Conservation (phyloP, 1,284 basidiomycete species). For the Ustanciosporium gigantosporum region DNA sequence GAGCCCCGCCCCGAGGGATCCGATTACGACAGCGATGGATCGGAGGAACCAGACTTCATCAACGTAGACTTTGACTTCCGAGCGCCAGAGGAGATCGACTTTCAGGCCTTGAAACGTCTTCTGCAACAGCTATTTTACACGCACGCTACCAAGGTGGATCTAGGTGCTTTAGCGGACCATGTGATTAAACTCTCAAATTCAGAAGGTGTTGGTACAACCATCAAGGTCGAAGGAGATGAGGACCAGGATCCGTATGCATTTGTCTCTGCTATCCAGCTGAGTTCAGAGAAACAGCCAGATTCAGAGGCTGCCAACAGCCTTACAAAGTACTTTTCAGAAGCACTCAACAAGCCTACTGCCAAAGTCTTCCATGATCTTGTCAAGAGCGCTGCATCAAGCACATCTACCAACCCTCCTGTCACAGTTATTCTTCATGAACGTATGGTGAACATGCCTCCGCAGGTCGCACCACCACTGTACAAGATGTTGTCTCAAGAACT, state of each 20-base stretch:
- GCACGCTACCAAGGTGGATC: constrained; percentile 50
- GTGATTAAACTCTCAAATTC: constrained; percentile 29
- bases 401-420: constrained; percentile 29
- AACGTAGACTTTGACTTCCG: constrained; percentile 59
- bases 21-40: constrained; percentile 36
- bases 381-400: constrained; percentile 21
- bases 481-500: constrained; percentile 54
- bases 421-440: constrained; percentile 54
- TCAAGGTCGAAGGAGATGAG: constrained; percentile 56
- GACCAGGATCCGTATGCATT: constrained; percentile 57
- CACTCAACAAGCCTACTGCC: constrained; percentile 21
- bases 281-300: constrained; percentile 6
- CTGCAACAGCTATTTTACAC: constrained; percentile 59
- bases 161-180: constrained; percentile 40
- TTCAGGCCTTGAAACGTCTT: constrained; percentile 52
- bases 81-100: constrained; percentile 51
- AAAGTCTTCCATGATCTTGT: constrained; percentile 35
- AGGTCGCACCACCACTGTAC: constrained; percentile 54
- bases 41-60: constrained; percentile 49
- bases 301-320: constrained; percentile 20
- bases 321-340: constrained; percentile 33
- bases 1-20: constrained; percentile 31
- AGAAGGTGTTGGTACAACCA: constrained; percentile 48
- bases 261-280: constrained; percentile 43
- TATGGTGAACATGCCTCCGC: constrained; percentile 58